Evolutionary conservation across 176 grass and related monocot species (phyloP).

Genomic region (Hordeum marinum): DNA sequence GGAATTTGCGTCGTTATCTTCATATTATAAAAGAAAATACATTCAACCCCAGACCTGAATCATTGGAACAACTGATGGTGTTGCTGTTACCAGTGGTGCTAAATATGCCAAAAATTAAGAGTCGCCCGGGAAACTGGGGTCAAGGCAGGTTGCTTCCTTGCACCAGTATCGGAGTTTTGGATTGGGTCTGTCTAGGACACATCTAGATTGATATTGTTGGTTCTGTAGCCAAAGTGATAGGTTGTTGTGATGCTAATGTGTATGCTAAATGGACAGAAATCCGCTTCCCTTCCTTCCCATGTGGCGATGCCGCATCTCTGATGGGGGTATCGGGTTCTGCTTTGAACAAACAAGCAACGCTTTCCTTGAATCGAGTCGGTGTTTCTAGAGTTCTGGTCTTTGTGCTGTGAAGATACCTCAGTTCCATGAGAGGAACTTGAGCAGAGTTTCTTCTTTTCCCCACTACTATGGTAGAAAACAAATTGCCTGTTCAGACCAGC

Average conservation of each 20-base stretch:
- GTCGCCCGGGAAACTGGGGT: background rate
- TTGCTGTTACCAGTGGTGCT: background rate
- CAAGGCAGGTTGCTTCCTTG: background rate
- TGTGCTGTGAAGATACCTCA: background rate
- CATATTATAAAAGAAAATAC: too few species aligned
- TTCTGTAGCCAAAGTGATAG: too few species aligned
- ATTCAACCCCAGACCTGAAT: background rate
- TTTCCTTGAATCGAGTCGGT: background rate
- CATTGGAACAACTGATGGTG: background rate
- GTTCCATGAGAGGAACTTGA: slow-evolving; percentile 4
- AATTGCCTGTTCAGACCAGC: background rate
- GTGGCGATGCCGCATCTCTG: background rate
- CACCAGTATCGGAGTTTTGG: background rate
- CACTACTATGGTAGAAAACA: background rate
- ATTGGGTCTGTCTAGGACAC: too few species aligned
- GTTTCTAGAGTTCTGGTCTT: slow-evolving; percentile 17
- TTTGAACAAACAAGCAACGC: background rate
- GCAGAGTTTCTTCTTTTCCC: background rate
- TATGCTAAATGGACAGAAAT: slow-evolving; percentile 18
- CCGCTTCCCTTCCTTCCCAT: background rate
- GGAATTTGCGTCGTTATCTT: too few species aligned
- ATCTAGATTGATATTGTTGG: too few species aligned
- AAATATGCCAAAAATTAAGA: background rate
- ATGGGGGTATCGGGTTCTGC: slow-evolving; percentile 20
- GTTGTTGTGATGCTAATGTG: background rate